Conservation (phyloP, 306 rosid species). For the Cucumis sativus region Cucumber_9930_V3 NC_026657.2:20207501-20208000, state of each 20-base stretch:
- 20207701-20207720: neutral
- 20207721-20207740: neutral
- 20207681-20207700: neutral
- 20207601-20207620: neutral
- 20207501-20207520: neutral
- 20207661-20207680: neutral
- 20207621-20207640: neutral
- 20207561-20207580: neutral
- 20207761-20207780: conserved; percentile 1
- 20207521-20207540: neutral
- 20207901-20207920: neutral
- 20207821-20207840: neutral
- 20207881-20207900: neutral
- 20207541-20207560: neutral
- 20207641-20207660: neutral
- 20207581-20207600: neutral
- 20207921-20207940: too few species aligned
- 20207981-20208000: too few species aligned
- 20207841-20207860: neutral
- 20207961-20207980: too few species aligned
- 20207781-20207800: neutral
- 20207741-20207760: neutral
- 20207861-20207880: neutral
- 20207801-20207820: neutral
- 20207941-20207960: too few species aligned